phyloP scores from a whole-genome alignment of 345 rosid species.

The Arabidopsis suecica region DNA sequence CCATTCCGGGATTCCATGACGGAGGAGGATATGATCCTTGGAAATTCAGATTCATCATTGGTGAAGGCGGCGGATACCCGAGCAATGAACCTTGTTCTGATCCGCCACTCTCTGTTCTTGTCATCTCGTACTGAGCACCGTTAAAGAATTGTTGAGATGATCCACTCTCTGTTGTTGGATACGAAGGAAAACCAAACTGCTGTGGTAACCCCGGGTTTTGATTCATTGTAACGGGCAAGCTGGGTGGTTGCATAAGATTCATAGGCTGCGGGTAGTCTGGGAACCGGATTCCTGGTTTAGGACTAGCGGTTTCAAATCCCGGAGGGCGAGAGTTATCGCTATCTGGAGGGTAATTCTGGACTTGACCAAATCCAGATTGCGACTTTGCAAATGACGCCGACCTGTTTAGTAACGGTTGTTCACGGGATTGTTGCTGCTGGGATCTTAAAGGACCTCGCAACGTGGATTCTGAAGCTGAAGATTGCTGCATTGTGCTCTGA shows the following conservation, averaged over 20 bases:
- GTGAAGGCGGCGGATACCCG: slow-evolving; percentile 73
- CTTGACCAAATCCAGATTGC: slow-evolving; percentile 60
- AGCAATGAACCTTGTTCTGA: slow-evolving; percentile 74
- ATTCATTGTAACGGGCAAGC: slow-evolving; percentile 65
- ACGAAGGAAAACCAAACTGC: slow-evolving; percentile 66
- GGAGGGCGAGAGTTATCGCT: slow-evolving; percentile 60
- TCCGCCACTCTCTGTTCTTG: slow-evolving; percentile 60
- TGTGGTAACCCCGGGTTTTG: slow-evolving; percentile 61
- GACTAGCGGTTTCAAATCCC: slow-evolving; percentile 67
- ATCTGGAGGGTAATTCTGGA: slow-evolving; percentile 55
- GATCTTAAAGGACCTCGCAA: slow-evolving; percentile 67
- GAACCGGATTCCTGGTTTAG: slow-evolving; percentile 59
- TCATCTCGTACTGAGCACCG: slow-evolving; percentile 61
- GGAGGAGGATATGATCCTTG: slow-evolving; percentile 65
- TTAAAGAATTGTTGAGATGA: slow-evolving; percentile 63
- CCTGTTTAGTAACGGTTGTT: slow-evolving; percentile 60
- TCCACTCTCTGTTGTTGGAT: slow-evolving; percentile 60
- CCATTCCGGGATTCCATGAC: slow-evolving; percentile 68
- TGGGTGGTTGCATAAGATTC: slow-evolving; percentile 70
- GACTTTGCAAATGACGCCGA: slow-evolving; percentile 58
- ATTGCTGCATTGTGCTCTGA: slow-evolving; percentile 65
- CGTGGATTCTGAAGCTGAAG: slow-evolving; percentile 73
- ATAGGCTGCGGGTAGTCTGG: slow-evolving; percentile 64
- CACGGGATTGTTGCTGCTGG: slow-evolving; percentile 62
- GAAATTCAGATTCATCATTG: slow-evolving; percentile 57